phyloP scores from a whole-genome alignment of 768 basidiomycete species.

The Pisolithus orientalis region DNA sequence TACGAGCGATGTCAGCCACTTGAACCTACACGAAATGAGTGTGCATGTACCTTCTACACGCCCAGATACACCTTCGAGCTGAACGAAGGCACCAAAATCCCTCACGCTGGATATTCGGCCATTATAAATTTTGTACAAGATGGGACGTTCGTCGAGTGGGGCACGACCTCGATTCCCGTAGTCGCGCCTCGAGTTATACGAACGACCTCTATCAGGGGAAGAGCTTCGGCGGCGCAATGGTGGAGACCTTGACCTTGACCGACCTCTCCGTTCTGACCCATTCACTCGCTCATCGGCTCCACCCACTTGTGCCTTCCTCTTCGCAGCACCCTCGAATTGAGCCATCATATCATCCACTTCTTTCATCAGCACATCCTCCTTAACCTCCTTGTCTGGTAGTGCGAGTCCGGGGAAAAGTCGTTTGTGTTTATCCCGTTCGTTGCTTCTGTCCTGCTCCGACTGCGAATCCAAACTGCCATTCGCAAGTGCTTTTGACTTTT shows the following conservation, averaged over 20 bases:
- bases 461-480: slow-evolving; percentile 33
- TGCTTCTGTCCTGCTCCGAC: slow-evolving; percentile 23
- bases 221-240: slow-evolving; percentile 46
- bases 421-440: slow-evolving; percentile 69
- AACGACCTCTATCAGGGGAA: slow-evolving; percentile 56
- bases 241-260: slow-evolving; percentile 39
- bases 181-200: slow-evolving; percentile 36
- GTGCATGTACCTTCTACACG: slow-evolving; percentile 77
- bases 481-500: slow-evolving; percentile 36
- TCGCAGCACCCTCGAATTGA: slow-evolving; percentile 61
- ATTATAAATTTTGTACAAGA: slow-evolving; percentile 91
- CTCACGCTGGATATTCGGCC: slow-evolving; percentile 82
- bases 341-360: slow-evolving; percentile 90
- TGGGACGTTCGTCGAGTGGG: slow-evolving; percentile 68
- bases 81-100: slow-evolving; percentile 95
- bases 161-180: slow-evolving; percentile 33
- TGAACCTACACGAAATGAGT: not conserved
- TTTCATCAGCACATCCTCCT: slow-evolving; percentile 78
- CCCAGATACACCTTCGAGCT: slow-evolving; percentile 80
- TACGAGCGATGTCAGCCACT: slow-evolving; percentile 23
- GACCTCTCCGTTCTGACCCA: slow-evolving; percentile 56
- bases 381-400: slow-evolving; percentile 60
- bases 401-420: slow-evolving; percentile 90
- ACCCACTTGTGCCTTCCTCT: slow-evolving; percentile 46
- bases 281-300: slow-evolving; percentile 38